These are phyloP conservation scores for Dalbergia oliveri DNA, from an alignment of 306 rosid genomes.

Conservation along the genomic window DNA sequence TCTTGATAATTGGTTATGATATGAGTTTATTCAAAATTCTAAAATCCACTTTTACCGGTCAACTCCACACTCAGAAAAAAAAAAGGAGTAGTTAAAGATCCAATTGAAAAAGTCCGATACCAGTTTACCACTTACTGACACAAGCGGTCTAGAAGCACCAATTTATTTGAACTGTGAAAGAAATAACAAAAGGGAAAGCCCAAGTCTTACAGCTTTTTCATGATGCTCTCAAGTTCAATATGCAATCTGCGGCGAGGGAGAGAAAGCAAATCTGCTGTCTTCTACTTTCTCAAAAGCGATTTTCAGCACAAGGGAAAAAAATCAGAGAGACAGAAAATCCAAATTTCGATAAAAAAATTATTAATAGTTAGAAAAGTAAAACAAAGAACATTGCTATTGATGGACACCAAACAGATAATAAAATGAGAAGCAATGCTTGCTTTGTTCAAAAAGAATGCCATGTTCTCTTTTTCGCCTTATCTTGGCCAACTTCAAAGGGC, in stretches of 20 bases:
- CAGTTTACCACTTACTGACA: no score
- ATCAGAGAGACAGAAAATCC: not conserved
- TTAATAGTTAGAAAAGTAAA: not conserved
- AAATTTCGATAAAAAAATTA: not conserved
- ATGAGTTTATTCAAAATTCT: not conserved
- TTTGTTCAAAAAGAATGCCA: conserved; percentile 79
- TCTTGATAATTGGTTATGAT: not conserved
- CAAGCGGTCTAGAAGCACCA: conserved; percentile 5
- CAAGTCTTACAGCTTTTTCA: conserved; percentile 76
- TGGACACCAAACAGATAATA: no score
- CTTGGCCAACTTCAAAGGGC: not conserved
- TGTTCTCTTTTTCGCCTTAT: conserved; percentile 6
- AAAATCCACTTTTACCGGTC: no score
- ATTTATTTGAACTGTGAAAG: not conserved
- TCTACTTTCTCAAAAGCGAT: conserved; percentile 44
- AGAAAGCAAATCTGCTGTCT: conserved; percentile 54
- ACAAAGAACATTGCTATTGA: no score
- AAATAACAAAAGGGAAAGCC: not conserved
- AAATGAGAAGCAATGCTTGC: conserved; percentile 66
- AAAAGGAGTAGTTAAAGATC: no score
- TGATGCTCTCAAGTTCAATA: conserved; percentile 76
- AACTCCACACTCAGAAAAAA: no score
- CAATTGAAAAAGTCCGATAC: no score
- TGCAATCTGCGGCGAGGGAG: conserved; percentile 73
- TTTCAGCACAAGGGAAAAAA: conserved; percentile 3